Evolutionary conservation across 2,329 filamentous ascomycete species (phyloP), one percentile per base, ranked within the genome.

Genomic region (Chaetoscypha palmicola): DNA sequence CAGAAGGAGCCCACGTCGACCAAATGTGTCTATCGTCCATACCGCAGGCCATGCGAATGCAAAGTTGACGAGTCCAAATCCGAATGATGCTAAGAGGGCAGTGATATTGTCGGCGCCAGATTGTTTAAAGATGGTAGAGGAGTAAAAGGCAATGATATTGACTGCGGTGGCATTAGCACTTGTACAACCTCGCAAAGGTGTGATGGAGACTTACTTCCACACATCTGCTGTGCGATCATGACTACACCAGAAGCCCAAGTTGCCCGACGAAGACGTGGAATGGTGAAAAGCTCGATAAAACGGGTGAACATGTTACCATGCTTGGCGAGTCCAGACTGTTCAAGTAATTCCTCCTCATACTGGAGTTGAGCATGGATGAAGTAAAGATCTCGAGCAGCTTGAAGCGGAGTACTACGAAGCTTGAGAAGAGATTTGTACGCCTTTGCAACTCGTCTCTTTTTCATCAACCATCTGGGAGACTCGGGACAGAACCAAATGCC

Each of bases 161-260:
- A 86, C 83, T 60, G 83, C 83, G 60, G 46, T 16, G 2, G n/a
- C 39, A 21, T 54, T 45, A 53, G 23, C 7, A 24, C 28, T 31
- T 14, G 3, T 5, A 14, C 12, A n/a, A n/a, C n/a, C 20, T 17
- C 3, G 4, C 2, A 22, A 2, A 5, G 31, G 4, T 10, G 3
- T 8, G 23, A 3, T 3, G 28, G 23, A 28, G 7, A 41, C 39
- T 36, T 43, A 51, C 48, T 53, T 28, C 53, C 53, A 23, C 30
- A 60, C 52, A 61, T 62, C 26, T 61, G 58, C 41, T 61, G 58
- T 1, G 55, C 56, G 38, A 60, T 79, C 87, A 94, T 94, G 53
- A 91, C 85, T 1, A 79, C 78, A 51, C 81, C 85, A 1, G 86
- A 83, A 4, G 86, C 87, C 22, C 85, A 71, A 3, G 81, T 90